Evolutionary conservation across 495 filamentous ascomycete genomes (phyloP), one percentile per base, ranked within the genome.

Genomic region (Schizothecium vesticola): DNA sequence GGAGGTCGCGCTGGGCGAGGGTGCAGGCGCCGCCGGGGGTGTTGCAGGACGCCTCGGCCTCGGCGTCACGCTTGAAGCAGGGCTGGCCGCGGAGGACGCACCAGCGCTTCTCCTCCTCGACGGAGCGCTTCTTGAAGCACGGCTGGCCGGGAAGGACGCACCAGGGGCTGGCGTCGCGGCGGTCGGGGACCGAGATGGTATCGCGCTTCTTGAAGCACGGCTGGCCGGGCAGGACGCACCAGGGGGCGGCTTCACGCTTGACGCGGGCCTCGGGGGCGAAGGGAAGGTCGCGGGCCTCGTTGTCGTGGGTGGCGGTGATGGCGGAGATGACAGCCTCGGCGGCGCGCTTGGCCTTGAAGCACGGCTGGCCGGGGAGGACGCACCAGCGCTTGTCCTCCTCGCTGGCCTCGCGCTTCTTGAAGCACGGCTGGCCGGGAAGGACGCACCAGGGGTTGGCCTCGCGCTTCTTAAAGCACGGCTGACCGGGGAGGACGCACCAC

Each of bases 1-100:
- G 70, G 61, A 78, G 70, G 67, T 80, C 78, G 59, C 78, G 74
- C 59, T 69, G 71, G 68, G 76, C 78, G 71, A 75, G 76, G 67
- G 71, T 74, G 71, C 78, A 80, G 21, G 70, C 65, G 13, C 74
- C 75, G 10, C 29, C 63, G 70, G 72, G 72, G 65, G 69, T 63
- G 69, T 75, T 64, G 71, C 77, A 78, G 23, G 68, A 57, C 21
- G 70, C 70, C 66, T 72, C 69, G 51, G 70, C 72, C 21, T 25
- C n/a, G 43, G 73, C 76, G 25, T 69, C 58, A 19, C 43, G 43
- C 71, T 76, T 73, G 67, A 69, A 77, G 73, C 79, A 80, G 9
- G 76, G 64, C 70, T 75, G 67, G 33, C 78, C 78, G 60, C 63
- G 36, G 59, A 58, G 56, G n/a, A 56, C 21, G 73, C 79, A 81